Conservation (phyloP, 73 alveolate species). For the Urostyla sp. region DNA sequence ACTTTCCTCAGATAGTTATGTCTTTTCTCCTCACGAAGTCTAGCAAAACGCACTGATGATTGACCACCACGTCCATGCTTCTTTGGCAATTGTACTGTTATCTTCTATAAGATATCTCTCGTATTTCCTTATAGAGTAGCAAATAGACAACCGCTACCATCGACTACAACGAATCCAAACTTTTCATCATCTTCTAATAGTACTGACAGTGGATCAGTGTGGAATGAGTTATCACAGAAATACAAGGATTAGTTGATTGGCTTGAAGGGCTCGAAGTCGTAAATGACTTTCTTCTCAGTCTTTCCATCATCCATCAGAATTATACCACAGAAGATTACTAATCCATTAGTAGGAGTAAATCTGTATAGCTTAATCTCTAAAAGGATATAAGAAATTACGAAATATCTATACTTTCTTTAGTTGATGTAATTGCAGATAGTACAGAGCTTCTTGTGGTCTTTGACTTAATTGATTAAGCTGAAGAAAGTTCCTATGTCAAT, state of each 20-base stretch:
- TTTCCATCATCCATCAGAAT: slow-evolving; percentile 94
- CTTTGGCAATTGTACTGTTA: slow-evolving; percentile 95
- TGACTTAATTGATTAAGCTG: slow-evolving; percentile 93
- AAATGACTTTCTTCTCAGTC: slow-evolving; percentile 92
- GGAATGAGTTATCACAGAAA: slow-evolving; percentile 95
- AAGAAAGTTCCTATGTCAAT: slow-evolving; percentile 88
- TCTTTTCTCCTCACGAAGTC: slow-evolving; percentile 97
- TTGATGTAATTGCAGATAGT: slow-evolving; percentile 84
- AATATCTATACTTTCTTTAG: slow-evolving; percentile 70
- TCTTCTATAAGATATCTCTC: slow-evolving; percentile 82
- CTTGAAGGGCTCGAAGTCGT: slow-evolving; percentile 98
- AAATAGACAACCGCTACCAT: slow-evolving; percentile 97
- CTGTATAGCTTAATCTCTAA: slow-evolving; percentile 85
- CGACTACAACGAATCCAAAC: slow-evolving; percentile 98
- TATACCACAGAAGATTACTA: slow-evolving; percentile 96
- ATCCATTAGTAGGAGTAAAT: slow-evolving; percentile 98
- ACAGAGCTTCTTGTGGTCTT: slow-evolving; percentile 85
- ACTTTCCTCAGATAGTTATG: slow-evolving; percentile 98
- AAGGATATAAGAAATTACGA: not conserved
- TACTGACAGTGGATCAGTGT: slow-evolving; percentile 82
- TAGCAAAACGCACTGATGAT: slow-evolving; percentile 95
- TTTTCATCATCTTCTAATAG: slow-evolving; percentile 89
- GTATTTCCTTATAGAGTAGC: slow-evolving; percentile 99
- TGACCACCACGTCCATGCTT: slow-evolving; percentile 99
- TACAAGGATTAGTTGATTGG: slow-evolving; percentile 96